Evolutionary conservation across 257 asterid genomes (phyloP).

Genomic region (Nicotiana paniculata): DNA sequence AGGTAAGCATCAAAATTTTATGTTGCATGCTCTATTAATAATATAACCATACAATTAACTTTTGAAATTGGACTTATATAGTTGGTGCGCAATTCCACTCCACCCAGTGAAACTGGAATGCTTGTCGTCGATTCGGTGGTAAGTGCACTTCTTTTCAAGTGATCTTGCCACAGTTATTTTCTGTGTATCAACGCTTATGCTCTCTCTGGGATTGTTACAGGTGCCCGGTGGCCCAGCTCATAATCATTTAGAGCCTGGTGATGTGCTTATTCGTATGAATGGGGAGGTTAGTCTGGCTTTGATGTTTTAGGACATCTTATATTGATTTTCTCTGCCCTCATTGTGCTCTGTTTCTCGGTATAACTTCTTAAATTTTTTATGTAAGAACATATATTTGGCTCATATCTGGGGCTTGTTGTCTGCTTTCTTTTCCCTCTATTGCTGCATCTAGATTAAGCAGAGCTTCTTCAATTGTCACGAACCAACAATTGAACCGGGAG

Average conservation of each 20-base stretch:
- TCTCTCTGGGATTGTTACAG: slow-evolving; percentile 34
- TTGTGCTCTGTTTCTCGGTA: background rate
- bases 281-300: slow-evolving; percentile 65
- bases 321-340: background rate
- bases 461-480: background rate
- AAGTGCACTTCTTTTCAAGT: slow-evolving; percentile 26
- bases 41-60: background rate
- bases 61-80: slow-evolving; percentile 15
- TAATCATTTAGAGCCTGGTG: slow-evolving; percentile 94
- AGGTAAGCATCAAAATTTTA: slow-evolving; percentile 35
- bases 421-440: background rate
- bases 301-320: background rate
- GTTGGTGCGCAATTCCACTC: slow-evolving; percentile 89
- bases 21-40: background rate
- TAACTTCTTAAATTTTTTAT: background rate
- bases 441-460: background rate
- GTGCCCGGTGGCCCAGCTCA: slow-evolving; percentile 98
- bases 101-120: slow-evolving; percentile 97
- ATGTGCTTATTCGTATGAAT: slow-evolving; percentile 82
- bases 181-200: background rate
- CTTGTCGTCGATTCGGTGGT: slow-evolving; percentile 98
- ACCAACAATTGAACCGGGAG: background rate
- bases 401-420: background rate
- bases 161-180: background rate
- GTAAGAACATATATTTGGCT: background rate